Percentiles rank a stretch among this genome's conserved stretches.
Evolutionary conservation across 2,329 filamentous ascomycete species (phyloP).

Genomic region (Atkinsonella hypoxylon): DNA sequence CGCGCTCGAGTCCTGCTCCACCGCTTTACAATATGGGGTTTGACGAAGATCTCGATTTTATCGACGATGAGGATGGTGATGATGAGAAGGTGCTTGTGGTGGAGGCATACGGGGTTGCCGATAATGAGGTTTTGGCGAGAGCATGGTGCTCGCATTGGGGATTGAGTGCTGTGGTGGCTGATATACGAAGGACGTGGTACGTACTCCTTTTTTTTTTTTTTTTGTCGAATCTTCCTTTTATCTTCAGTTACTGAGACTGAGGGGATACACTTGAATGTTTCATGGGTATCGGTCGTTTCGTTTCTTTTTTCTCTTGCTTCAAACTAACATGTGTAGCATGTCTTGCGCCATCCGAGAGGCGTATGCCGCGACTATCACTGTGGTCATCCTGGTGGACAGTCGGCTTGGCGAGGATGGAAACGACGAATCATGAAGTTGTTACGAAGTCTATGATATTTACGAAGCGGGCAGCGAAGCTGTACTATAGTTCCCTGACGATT

Average conservation of each 20-base stretch:
- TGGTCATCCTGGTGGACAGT: constrained; percentile 55
- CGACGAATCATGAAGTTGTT: constrained; percentile 10
- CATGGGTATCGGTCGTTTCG: neutral
- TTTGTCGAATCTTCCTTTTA: neutral
- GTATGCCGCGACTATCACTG: constrained; percentile 60
- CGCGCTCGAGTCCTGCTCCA: constrained; percentile 23
- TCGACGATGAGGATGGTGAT: constrained; percentile 31
- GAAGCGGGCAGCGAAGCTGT: no score
- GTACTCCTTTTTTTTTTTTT: constrained; percentile 15
- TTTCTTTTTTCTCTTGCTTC: neutral
- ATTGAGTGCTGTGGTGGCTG: constrained; percentile 56
- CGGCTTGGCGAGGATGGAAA: constrained; percentile 33
- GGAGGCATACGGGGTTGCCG: constrained; percentile 59
- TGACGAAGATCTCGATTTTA: constrained; percentile 9
- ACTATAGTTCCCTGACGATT: no score
- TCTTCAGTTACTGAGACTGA: no score
- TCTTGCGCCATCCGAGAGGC: constrained; percentile 64
- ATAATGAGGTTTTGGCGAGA: constrained; percentile 65
- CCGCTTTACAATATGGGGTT: constrained; percentile 9
- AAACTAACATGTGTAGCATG: constrained; percentile 36
- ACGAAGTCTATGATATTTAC: no score
- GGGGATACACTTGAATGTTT: no score
- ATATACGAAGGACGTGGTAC: constrained; percentile 55
- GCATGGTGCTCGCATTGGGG: constrained; percentile 73
- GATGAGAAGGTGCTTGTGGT: constrained; percentile 58